These are phyloP conservation scores for Tuber melanosporum DNA, from an alignment of 495 filamentous ascomycete species.

Conservation along the genomic window DNA sequence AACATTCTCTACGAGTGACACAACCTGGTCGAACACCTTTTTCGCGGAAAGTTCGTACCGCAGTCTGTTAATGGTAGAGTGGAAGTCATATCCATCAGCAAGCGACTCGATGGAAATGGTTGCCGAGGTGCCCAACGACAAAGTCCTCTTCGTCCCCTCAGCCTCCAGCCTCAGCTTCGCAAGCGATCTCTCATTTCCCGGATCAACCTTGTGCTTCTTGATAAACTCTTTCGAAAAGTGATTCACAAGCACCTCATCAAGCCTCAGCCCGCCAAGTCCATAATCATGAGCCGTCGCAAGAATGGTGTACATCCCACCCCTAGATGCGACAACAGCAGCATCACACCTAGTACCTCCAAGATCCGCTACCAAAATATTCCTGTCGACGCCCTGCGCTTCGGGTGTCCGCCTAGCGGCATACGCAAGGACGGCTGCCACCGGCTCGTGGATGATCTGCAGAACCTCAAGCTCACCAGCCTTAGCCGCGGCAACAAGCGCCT, in stretches of 20 bases:
- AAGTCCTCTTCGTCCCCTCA: constrained; percentile 80
- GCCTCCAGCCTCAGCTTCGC: constrained; percentile 90
- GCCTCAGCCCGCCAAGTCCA: constrained; percentile 69
- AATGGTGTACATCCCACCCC: constrained; percentile 94
- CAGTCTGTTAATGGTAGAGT: constrained; percentile 81
- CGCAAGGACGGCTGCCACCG: constrained; percentile 81
- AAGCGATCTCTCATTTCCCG: constrained; percentile 69
- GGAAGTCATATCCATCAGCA: constrained; percentile 80
- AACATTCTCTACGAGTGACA: constrained; percentile 70
- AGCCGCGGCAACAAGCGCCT: constrained; percentile 68
- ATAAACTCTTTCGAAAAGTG: constrained; percentile 97
- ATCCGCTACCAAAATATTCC: constrained; percentile 86
- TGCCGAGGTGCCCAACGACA: constrained; percentile 79
- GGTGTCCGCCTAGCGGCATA: constrained; percentile 70
- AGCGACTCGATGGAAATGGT: constrained; percentile 85
- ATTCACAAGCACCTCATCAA: constrained; percentile 87
- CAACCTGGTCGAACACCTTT: constrained; percentile 81
- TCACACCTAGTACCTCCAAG: constrained; percentile 90
- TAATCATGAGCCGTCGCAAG: constrained; percentile 93
- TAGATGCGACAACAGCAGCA: constrained; percentile 77
- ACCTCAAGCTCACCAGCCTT: constrained; percentile 78
- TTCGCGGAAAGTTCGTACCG: constrained; percentile 83
- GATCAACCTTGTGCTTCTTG: constrained; percentile 87
- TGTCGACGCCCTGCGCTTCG: constrained; percentile 59
- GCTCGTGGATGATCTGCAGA: constrained; percentile 87